Conservation (phyloP, 176 grass and related monocot genomes). For the Tuctoria greenei region DNA sequence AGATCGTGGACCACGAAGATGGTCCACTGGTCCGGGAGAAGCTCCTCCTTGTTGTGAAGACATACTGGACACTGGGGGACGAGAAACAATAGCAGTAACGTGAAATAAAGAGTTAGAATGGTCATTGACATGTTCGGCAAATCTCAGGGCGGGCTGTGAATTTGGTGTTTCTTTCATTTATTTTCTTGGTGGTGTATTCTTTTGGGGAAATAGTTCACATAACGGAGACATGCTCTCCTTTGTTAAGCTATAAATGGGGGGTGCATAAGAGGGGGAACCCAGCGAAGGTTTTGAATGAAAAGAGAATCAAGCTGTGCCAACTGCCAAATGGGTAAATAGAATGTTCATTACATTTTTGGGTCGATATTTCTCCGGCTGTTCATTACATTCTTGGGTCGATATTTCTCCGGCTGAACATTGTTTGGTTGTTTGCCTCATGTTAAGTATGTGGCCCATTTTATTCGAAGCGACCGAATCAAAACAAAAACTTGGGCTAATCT, state of each 20-base stretch:
- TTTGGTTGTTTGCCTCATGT: background rate
- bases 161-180: slow-evolving; percentile 2
- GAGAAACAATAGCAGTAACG: slow-evolving; percentile 45
- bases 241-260: slow-evolving; percentile 16
- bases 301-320: background rate
- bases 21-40: slow-evolving; percentile 88
- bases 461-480: background rate
- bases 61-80: slow-evolving; percentile 72
- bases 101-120: slow-evolving; percentile 30
- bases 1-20: slow-evolving; percentile 88
- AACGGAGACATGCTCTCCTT: slow-evolving; percentile 1
- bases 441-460: background rate
- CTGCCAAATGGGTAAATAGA: slow-evolving; percentile 28
- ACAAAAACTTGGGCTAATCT: background rate
- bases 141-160: slow-evolving; percentile 19
- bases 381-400: slow-evolving; percentile 6
- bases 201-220: slow-evolving; percentile 34
- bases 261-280: background rate
- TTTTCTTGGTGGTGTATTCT: background rate
- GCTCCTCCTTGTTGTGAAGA: slow-evolving; percentile 87
- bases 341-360: slow-evolving; percentile 15
- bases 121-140: slow-evolving; percentile 35
- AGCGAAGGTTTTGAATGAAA: slow-evolving; percentile 33
- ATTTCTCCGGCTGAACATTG: background rate
- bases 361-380: background rate